phyloP scores from a whole-genome alignment of 257 asterid genomes.

The Solanum paucissectum region DNA sequence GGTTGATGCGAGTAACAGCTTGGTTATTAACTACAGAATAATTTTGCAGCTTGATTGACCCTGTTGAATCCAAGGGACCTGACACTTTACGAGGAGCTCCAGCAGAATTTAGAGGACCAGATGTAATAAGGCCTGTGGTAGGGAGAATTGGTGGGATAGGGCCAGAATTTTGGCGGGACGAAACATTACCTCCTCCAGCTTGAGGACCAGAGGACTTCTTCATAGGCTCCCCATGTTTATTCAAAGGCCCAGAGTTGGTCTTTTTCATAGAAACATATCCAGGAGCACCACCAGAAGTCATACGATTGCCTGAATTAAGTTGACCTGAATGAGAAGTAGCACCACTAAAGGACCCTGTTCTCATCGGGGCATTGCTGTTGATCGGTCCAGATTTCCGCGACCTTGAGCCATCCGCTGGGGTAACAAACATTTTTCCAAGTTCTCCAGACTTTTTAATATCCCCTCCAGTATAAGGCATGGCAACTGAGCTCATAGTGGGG shows the following conservation, averaged over 20 bases:
- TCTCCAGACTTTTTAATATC: constrained; percentile 91
- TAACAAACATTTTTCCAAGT: constrained; percentile 89
- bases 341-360: constrained; percentile 63
- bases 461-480: constrained; percentile 93
- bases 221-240: constrained; percentile 81
- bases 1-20: constrained; percentile 68
- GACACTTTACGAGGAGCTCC: constrained; percentile 77
- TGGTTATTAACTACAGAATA: constrained; percentile 50
- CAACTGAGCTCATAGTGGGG: constrained; percentile 71
- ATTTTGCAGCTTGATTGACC: constrained; percentile 40
- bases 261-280: constrained; percentile 64
- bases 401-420: constrained; percentile 39
- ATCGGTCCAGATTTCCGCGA: constrained; percentile 85
- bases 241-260: constrained; percentile 74
- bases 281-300: constrained; percentile 43
- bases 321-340: constrained; percentile 72
- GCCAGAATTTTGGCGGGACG: constrained; percentile 68
- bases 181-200: constrained; percentile 43
- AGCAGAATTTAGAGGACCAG: constrained; percentile 65
- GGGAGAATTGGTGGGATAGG: constrained; percentile 74
- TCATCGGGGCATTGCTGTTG: constrained; percentile 31
- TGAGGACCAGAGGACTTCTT: constrained; percentile 84
- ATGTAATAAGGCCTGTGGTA: constrained; percentile 80
- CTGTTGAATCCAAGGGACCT: constrained; percentile 62
- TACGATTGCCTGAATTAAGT: constrained; percentile 27